Percentiles rank a stretch among this genome's conserved stretches.
phyloP scores from a whole-genome alignment of 805 yeast genomes.

The Kuraishia molischiana region DNA sequence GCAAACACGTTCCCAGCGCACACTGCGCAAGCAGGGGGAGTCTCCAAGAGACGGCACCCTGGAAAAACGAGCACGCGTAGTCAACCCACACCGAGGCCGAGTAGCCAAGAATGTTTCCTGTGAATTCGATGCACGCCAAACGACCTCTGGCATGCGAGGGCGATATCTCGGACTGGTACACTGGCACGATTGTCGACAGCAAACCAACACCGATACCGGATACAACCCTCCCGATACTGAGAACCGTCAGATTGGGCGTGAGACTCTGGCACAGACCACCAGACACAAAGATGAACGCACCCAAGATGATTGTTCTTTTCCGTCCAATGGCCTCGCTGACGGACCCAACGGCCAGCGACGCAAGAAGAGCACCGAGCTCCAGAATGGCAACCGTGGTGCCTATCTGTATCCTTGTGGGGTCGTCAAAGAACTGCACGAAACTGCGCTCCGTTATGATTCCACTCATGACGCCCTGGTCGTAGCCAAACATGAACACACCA shows the following conservation, averaged over 20 bases:
- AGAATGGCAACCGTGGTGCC: slow-evolving; percentile 82
- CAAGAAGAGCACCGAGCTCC: slow-evolving; percentile 73
- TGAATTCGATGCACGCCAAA: slow-evolving; percentile 79
- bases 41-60: slow-evolving; percentile 63
- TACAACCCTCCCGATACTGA: slow-evolving; percentile 69
- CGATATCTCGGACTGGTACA: slow-evolving; percentile 81
- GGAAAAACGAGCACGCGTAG: slow-evolving; percentile 59
- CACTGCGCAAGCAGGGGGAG: slow-evolving; percentile 72
- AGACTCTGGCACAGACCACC: slow-evolving; percentile 71
- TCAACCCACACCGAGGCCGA: slow-evolving; percentile 83
- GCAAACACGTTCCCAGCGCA: slow-evolving; percentile 52
- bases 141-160: slow-evolving; percentile 83
- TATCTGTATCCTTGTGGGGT: slow-evolving; percentile 61
- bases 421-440: slow-evolving; percentile 54
- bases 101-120: slow-evolving; percentile 80
- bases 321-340: slow-evolving; percentile 76
- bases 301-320: slow-evolving; percentile 61
- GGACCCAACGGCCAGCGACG: slow-evolving; percentile 65
- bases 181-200: slow-evolving; percentile 75
- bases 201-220: slow-evolving; percentile 86
- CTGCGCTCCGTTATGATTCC: slow-evolving; percentile 68
- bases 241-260: slow-evolving; percentile 39
- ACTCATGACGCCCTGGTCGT: slow-evolving; percentile 71
- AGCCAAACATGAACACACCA: slow-evolving; percentile 54
- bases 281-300: slow-evolving; percentile 62